These are phyloP conservation scores for Albatrellus ellisii DNA, from an alignment of 768 basidiomycete genomes.

Conservation along the genomic window DNA sequence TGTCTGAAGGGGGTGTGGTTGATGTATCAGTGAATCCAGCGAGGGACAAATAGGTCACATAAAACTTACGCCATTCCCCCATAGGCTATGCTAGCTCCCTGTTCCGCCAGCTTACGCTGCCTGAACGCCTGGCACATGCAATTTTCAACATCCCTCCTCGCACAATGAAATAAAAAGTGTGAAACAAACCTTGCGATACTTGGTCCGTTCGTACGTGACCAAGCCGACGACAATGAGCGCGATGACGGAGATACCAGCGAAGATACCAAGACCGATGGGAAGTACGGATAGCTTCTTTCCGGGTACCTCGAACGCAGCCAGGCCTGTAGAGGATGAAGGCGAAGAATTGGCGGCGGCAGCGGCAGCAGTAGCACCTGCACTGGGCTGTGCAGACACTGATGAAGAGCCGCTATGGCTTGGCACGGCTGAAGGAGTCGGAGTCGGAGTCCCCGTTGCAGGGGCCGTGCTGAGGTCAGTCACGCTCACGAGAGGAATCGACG, in stretches of 20 bases:
- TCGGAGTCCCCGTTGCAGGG: not conserved
- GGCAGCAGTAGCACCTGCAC: not conserved
- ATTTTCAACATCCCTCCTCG: not conserved
- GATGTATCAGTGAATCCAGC: too few relatives aligned
- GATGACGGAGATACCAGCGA: conserved; percentile 76
- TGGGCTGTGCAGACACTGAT: not conserved
- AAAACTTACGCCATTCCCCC: conserved; percentile 29
- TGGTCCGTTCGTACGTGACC: conserved; percentile 80
- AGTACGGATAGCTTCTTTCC: conserved; percentile 64
- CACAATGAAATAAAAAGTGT: not conserved
- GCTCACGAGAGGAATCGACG: not conserved
- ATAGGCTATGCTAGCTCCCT: conserved; percentile 44
- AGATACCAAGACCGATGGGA: conserved; percentile 74
- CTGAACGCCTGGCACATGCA: conserved; percentile 37
- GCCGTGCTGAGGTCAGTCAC: not conserved
- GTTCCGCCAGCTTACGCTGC: conserved; percentile 58
- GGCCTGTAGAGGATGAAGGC: conserved; percentile 10
- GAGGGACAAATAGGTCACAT: too few relatives aligned
- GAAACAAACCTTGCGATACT: conserved; percentile 63
- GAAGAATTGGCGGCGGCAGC: conserved; percentile 14
- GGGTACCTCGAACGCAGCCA: conserved; percentile 44
- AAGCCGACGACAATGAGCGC: conserved; percentile 70
- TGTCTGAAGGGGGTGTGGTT: too few relatives aligned
- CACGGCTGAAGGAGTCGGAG: not conserved
- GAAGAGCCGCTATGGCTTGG: not conserved